These are phyloP conservation scores for Aspergillus sp. DNA, from an alignment of 2,329 filamentous ascomycete genomes.

Conservation along the genomic window DNA sequence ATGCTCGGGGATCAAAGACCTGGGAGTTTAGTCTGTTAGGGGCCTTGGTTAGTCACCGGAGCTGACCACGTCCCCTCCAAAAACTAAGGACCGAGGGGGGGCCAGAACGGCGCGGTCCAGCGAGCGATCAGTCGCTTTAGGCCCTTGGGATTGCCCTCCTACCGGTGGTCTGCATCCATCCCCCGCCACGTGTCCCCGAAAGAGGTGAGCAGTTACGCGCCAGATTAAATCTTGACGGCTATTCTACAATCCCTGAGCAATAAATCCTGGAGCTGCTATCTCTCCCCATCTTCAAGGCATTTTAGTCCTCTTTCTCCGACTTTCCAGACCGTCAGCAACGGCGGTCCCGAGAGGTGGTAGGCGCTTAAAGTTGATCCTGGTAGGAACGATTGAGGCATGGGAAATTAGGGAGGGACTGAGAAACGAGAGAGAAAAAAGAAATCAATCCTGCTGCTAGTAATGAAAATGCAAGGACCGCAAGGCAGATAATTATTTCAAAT, in stretches of 20 bases:
- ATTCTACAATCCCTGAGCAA: background rate
- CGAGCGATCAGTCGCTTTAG: slow-evolving; percentile 5
- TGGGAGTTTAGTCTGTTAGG: background rate
- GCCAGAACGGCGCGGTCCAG: background rate
- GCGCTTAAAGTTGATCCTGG: slow-evolving; percentile 10
- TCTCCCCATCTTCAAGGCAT: background rate
- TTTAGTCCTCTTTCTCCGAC: background rate
- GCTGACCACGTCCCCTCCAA: slow-evolving; percentile 9
- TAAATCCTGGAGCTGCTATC: background rate
- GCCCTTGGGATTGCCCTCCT: background rate
- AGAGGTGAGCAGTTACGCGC: slow-evolving; percentile 17
- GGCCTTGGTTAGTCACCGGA: slow-evolving; percentile 11
- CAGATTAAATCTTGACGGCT: slow-evolving; percentile 10
- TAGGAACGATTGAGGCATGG: background rate
- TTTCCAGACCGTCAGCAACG: slow-evolving; percentile 9
- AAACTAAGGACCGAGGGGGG: background rate
- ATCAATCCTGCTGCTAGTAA: background rate
- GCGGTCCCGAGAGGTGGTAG: slow-evolving; percentile 10
- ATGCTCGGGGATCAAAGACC: slow-evolving; percentile 10
- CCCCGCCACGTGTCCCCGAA: slow-evolving; percentile 19
- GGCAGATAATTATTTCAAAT: background rate
- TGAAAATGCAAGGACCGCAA: background rate
- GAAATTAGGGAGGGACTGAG: background rate
- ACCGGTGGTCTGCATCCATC: slow-evolving; percentile 16
- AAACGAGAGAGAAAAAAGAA: background rate